Evolutionary conservation across 805 yeast species (phyloP), one percentile per base, ranked within the genome.

Genomic region (Nakazawaea anatomiae): DNA sequence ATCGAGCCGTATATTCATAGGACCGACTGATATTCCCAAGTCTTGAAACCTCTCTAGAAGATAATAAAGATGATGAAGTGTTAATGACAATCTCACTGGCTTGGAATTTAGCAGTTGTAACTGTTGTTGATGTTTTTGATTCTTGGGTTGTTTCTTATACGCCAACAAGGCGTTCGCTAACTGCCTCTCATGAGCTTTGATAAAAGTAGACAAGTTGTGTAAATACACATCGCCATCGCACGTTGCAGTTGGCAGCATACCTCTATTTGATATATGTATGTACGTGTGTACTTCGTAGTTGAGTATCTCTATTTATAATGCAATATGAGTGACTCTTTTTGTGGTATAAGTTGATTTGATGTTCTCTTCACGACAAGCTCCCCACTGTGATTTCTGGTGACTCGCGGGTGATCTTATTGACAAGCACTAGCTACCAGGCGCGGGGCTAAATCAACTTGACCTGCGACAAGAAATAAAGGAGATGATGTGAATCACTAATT

Each of bases 21-120:
- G 87, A 0, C 89, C 89, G 8, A 82, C 80, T 32, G 76, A 51
- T 58, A 73, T 55, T 54, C 72, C 65, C 61, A 77, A 50, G 51
- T 72, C 68, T 71, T 82, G 65, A 50, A 83, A 80, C 48, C 77
- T 70, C 41, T 82, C 86, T n/a, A 80, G 63, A 27, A 83, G 69
- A 57, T 76, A 83, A 59, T 79, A 83, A 31, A 83, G 67, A 60
- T 83, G 88, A 61, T 83, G 89, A 30, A 82, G 67, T 14, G 87
- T 80, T 48, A 83, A 67, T 11, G 79, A 75, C 27, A 83, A 67
- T 52, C 87, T 65, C 11, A 79, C 75, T 0, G 86, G 84, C 57
- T 80, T 82, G 6, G 60, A 47, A 12, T 58, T 46, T 29, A 54
- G 51, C 25, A 45, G 60, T 25, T 52, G 47, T 46, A 35, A 46